Evolutionary conservation across 129 eudicot genomes (phyloP).

Genomic region (Lactuca sativa): DNA sequence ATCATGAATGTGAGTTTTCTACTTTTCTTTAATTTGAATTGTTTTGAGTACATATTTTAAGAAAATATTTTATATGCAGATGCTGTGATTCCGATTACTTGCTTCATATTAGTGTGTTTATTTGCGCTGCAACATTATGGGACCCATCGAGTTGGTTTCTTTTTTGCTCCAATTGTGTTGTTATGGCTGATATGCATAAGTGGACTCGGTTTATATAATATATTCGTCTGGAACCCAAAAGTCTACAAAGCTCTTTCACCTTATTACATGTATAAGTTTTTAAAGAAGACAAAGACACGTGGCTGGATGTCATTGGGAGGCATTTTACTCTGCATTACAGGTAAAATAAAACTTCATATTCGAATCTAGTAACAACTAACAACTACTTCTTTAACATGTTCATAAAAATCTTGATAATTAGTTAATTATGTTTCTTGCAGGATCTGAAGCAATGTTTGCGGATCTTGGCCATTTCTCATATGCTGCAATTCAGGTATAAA

Average conservation of each 20-base stretch:
- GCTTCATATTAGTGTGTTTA: conserved; percentile 84
- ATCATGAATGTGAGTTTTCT: conserved; percentile 71
- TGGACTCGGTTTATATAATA: conserved; percentile 82
- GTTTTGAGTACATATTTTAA: conserved; percentile 16
- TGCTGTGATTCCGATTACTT: conserved; percentile 88
- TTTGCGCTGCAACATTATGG: conserved; percentile 98
- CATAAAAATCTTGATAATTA: neutral
- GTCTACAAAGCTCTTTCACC: conserved; percentile 95
- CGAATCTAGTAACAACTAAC: neutral
- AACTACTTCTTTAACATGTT: neutral
- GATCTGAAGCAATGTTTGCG: conserved; percentile 99
- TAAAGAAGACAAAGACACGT: conserved; percentile 78
- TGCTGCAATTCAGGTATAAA: conserved; percentile 81
- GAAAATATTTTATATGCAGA: conserved; percentile 41
- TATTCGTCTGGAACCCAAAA: conserved; percentile 69
- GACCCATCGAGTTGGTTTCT: conserved; percentile 82
- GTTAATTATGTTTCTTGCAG: conserved; percentile 42
- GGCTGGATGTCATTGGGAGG: conserved; percentile 99
- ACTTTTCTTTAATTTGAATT: neutral
- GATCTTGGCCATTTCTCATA: conserved; percentile 97
- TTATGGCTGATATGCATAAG: conserved; percentile 88
- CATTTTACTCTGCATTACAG: conserved; percentile 85
- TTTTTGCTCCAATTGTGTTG: conserved; percentile 82
- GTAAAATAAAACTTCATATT: conserved; percentile 27
- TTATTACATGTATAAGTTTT: conserved; percentile 79